phyloP scores from a whole-genome alignment of 176 grass and related monocot genomes.

The Chrysopogon serrulatus region DNA sequence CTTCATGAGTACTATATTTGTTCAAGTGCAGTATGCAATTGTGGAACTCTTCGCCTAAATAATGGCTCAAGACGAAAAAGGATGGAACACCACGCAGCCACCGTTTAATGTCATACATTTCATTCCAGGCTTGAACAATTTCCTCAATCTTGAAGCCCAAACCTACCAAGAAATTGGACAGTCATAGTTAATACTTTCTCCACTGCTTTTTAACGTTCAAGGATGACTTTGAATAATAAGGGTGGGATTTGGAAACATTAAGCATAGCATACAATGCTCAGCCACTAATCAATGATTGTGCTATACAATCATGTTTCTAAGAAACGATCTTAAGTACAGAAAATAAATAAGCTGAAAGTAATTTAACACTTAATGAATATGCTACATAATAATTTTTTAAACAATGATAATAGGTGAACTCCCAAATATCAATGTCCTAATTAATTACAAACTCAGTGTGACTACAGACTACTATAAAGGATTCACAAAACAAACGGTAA shows the following conservation, averaged over 20 bases:
- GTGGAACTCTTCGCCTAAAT: slow-evolving; percentile 66
- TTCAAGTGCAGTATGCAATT: slow-evolving; percentile 53
- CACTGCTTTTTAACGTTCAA: not conserved
- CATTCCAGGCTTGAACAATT: slow-evolving; percentile 90
- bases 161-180: slow-evolving; percentile 39
- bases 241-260: not conserved
- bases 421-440: not conserved
- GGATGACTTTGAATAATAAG: slow-evolving; percentile 2
- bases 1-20: slow-evolving; percentile 48
- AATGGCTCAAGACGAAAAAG: slow-evolving; percentile 85
- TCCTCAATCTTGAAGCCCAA: slow-evolving; percentile 81
- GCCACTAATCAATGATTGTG: not conserved
- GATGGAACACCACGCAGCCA: slow-evolving; percentile 73
- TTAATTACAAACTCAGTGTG: not conserved
- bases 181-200: not conserved
- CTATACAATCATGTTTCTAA: not conserved
- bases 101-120: slow-evolving; percentile 84
- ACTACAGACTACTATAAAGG: not conserved
- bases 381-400: not conserved
- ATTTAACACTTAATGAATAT: not conserved
- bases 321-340: not conserved
- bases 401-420: not conserved
- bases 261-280: not conserved
- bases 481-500: not conserved
- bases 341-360: slow-evolving; percentile 6